Conservation (phyloP, 345 rosid species). For the Psidium friedrichsthalianum region DNA sequence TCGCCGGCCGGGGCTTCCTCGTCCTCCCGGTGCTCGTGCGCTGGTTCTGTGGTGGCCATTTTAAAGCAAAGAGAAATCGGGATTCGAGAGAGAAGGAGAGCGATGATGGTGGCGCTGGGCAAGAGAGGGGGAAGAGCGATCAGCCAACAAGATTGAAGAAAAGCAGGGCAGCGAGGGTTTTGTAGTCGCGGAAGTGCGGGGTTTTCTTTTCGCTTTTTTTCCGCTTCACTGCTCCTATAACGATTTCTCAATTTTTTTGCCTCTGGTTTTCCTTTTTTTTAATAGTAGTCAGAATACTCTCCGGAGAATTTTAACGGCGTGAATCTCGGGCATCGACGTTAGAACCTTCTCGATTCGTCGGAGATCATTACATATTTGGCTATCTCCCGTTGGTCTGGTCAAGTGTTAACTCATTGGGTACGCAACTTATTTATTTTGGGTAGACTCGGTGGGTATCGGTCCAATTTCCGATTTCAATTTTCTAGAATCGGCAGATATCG, state of each 20-base stretch:
- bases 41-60: slow-evolving; percentile 60
- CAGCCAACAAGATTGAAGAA: accelerated
- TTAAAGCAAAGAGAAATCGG: not conserved
- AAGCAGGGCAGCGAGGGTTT: not conserved
- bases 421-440: too few relatives aligned
- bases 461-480: too few relatives aligned
- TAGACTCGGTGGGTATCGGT: too few relatives aligned
- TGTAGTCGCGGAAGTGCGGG: not conserved
- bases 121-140: not conserved
- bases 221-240: not conserved
- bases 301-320: too few relatives aligned
- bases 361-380: too few relatives aligned
- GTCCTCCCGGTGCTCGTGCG: slow-evolving; percentile 47
- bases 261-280: too few relatives aligned
- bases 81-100: not conserved
- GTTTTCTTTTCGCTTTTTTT: not conserved
- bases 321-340: too few relatives aligned
- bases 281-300: too few relatives aligned
- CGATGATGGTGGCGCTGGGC: not conserved
- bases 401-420: too few relatives aligned
- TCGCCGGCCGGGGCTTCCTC: slow-evolving; percentile 60
- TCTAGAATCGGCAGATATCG: too few relatives aligned
- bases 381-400: too few relatives aligned
- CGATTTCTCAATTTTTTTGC: not conserved
- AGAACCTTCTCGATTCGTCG: too few relatives aligned